Evolutionary conservation across 1,139 yeast species (phyloP).

Genomic region (Hemisphaericaspora subhashii): DNA sequence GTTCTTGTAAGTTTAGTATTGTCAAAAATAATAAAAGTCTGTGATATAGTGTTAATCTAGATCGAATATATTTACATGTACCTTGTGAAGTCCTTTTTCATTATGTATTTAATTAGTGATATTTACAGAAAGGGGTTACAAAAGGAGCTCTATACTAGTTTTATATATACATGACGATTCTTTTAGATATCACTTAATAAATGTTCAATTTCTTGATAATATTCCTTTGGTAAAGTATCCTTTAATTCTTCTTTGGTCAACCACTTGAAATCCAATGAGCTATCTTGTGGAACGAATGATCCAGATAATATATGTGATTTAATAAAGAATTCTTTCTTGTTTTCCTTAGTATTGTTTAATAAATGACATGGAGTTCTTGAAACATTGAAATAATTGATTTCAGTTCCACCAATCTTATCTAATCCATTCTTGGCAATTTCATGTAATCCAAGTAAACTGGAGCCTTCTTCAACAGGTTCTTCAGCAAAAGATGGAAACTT

Average conservation of each 20-base stretch:
- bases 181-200: slow-evolving; percentile 49
- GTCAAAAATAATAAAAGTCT: neutral
- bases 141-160: neutral
- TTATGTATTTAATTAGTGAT: slow-evolving; percentile 1
- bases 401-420: slow-evolving; percentile 67
- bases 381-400: slow-evolving; percentile 84
- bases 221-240: slow-evolving; percentile 51
- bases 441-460: slow-evolving; percentile 55
- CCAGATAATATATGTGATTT: slow-evolving; percentile 94
- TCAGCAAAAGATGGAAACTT: slow-evolving; percentile 69
- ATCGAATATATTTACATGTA: too few species aligned
- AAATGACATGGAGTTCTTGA: slow-evolving; percentile 87
- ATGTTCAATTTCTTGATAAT: slow-evolving; percentile 55
- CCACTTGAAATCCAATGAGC: slow-evolving; percentile 62
- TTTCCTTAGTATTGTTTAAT: slow-evolving; percentile 22
- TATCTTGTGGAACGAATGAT: slow-evolving; percentile 54
- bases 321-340: slow-evolving; percentile 62
- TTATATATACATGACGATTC: slow-evolving; percentile 12
- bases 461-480: slow-evolving; percentile 19
- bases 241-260: slow-evolving; percentile 76
- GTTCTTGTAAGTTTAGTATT: neutral
- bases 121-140: neutral
- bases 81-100: neutral
- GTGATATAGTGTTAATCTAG: neutral
- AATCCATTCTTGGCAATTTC: slow-evolving; percentile 75